phyloP scores from a whole-genome alignment of 2,329 filamentous ascomycete species.

The Epichloe amarillans region DNA sequence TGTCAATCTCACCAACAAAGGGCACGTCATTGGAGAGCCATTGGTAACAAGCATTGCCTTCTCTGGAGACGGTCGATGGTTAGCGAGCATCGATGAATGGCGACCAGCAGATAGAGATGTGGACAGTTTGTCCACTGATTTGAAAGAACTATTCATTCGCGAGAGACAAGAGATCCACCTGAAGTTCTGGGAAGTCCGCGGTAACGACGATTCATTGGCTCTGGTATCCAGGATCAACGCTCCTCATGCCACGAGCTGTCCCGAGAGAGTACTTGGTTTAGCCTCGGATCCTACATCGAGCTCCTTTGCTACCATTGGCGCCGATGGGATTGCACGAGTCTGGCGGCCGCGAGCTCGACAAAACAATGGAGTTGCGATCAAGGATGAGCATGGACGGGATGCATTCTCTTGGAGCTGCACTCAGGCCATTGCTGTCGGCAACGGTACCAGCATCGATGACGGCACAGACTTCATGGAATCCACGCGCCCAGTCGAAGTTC shows the following conservation, averaged over 20 bases:
- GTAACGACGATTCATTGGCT: conserved; percentile 47
- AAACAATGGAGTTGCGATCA: conserved; percentile 53
- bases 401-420: conserved; percentile 65
- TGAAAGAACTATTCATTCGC: conserved; percentile 31
- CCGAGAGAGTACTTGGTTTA: conserved; percentile 56
- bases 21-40: conserved; percentile 61
- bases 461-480: conserved; percentile 14
- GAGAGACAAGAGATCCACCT: conserved; percentile 61
- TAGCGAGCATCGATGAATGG: conserved; percentile 90
- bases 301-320: conserved; percentile 75
- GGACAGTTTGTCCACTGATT: conserved; percentile 26
- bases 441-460: conserved; percentile 31
- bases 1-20: conserved; percentile 59
- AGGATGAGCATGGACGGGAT: conserved; percentile 41
- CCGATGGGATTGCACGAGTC: conserved; percentile 62
- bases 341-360: conserved; percentile 67
- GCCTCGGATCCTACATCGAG: conserved; percentile 53
- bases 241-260: conserved; percentile 52
- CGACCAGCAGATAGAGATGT: conserved; percentile 58
- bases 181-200: conserved; percentile 75
- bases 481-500: conserved; percentile 21
- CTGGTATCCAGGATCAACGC: conserved; percentile 72
- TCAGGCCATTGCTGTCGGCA: conserved; percentile 40
- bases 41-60: conserved; percentile 62
- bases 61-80: conserved; percentile 72